Evolutionary conservation across 177 flowering plant genomes (phyloP), one percentile per base, ranked within the genome.

Genomic region (Vitis hybrid): DNA sequence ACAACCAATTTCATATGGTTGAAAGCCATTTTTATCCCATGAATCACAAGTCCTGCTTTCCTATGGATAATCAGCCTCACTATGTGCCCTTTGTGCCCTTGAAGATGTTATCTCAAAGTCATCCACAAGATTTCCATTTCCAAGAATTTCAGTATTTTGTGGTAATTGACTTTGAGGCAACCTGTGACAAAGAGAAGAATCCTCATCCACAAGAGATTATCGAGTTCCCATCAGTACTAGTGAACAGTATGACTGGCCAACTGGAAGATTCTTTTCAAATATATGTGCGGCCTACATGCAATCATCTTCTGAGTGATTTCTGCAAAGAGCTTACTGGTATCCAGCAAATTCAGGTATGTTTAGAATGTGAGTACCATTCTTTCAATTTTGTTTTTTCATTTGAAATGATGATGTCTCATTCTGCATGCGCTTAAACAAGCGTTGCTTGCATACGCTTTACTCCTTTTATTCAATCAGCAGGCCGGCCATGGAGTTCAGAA

Each of bases 271-370:
- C 82, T 68, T 95, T 95, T 68, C 98, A 93, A 72, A 91, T 84
- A 55, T 95, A 95, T 76, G 98, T 95, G 58, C 80, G 92, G 57
- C 99, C 99, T 13, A 82, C 88, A 21, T 86, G 83, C 84, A 91
- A 95, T 79, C 96, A 90, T 60, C 81, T 57, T 63, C 81, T 95
- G 62, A 93, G 83, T 78, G 90, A 91, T 70, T 95, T 95, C 80
- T 95, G 99, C 87, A 95, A 88, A 86, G 99, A 93, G 66, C 89
- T 95, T 15, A 95, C 99, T 60, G 99, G 98, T 8, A 95, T 95
- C 71, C 97, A 95, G 83, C 98, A 95, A 84, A 77, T 80, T 78
- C 99, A 95, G 98, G 99, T 92, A 49, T 57, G 78, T 66, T 64
- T 50, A 45, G 14, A 10, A 39, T 39, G 45, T 39, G 45, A 39